Evolutionary conservation across 805 yeast species (phyloP), one percentile per base, ranked within the genome.

Genomic region (Wickerhamomyces pijperi): DNA sequence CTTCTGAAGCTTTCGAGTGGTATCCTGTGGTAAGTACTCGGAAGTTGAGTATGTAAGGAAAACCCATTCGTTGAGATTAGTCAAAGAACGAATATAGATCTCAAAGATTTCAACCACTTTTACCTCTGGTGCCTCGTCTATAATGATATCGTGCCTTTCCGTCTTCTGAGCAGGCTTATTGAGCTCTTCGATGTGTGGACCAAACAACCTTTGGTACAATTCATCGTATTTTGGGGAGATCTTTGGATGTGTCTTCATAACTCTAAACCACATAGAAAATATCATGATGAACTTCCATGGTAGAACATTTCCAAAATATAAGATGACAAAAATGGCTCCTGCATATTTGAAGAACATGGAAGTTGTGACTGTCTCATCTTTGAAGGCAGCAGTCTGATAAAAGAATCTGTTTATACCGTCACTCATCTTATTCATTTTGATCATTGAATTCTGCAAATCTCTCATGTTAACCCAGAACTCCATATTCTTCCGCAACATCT

Each of bases 51-150:
- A 83, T 18, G 70, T 54, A 52, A 73, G 73, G 21, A 77, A 72
- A 31, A 70, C 65, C 83, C 90, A 87, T 21, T 67, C 67, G 6
- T 68, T 62, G 4, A 15, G 12, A 0, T 76, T 72, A 2, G 81
- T 68, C 19, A 75, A 58, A 31, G 82, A 82, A 47, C 70, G 80
- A 34, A 70, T 66, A 53, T 82, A 82, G 19, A 87, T 66, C 56
- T 87, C 95, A 55, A 68, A 88, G 1, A 88, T 64, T 51, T 87
- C 94, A 7, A 84, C 87, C n/a, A 61, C 55, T 34, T 74, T 63
- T 1, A 61, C 55, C 36, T 76, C 78, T 0, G 86, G 80, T 0
- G 70, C 61, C 41, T 78, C 86, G 52, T 84, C 94, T 19, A 79
- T 69, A n/a, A 83, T 63, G 8, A 87, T 73, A 44, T 75, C 74